These are phyloP conservation scores for Phytopythium oedochilum DNA, from an alignment of 352 stramenopile species.

Conservation along the genomic window DNA sequence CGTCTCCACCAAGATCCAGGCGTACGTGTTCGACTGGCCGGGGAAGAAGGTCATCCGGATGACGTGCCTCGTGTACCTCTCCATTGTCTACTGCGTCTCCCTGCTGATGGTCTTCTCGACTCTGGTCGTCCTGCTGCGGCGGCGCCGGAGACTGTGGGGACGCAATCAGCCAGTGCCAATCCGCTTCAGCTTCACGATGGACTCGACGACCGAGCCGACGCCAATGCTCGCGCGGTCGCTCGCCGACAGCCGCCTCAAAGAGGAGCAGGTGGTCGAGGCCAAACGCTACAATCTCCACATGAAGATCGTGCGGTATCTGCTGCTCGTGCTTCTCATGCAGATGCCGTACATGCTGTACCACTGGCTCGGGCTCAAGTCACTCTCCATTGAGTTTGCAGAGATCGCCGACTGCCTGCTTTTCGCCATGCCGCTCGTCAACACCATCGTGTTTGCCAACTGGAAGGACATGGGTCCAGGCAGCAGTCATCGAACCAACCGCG, in stretches of 20 bases:
- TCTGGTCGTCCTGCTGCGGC: constrained; percentile 27
- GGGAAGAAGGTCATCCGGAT: constrained; percentile 3
- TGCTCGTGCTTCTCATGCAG: constrained; percentile 38
- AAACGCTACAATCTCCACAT: constrained; percentile 21
- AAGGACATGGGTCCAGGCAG: background rate
- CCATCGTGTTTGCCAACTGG: constrained; percentile 34
- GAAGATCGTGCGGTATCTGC: constrained; percentile 39
- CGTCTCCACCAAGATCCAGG: constrained; percentile 26
- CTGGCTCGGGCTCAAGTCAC: constrained; percentile 14
- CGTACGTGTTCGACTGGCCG: constrained; percentile 16
- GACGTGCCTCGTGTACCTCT: constrained; percentile 25
- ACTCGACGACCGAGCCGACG: constrained; percentile 5
- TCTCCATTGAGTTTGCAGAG: constrained; percentile 28
- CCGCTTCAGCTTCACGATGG: constrained; percentile 2
- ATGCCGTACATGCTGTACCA: constrained; percentile 44
- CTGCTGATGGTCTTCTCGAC: constrained; percentile 21
- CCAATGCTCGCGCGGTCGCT: constrained; percentile 7
- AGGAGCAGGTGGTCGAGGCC: constrained; percentile 1
- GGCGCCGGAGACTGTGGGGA: constrained; percentile 6
- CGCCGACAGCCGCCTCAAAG: constrained; percentile 2
- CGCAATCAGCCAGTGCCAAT: background rate
- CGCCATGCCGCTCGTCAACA: constrained; percentile 46
- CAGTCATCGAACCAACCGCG: background rate
- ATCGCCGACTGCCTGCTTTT: constrained; percentile 36
- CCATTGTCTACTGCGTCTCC: constrained; percentile 26